Percentiles rank a stretch among this genome's conserved stretches.
phyloP scores from a whole-genome alignment of 23 red algal genomes.

The Gracilaria gracilis region DNA sequence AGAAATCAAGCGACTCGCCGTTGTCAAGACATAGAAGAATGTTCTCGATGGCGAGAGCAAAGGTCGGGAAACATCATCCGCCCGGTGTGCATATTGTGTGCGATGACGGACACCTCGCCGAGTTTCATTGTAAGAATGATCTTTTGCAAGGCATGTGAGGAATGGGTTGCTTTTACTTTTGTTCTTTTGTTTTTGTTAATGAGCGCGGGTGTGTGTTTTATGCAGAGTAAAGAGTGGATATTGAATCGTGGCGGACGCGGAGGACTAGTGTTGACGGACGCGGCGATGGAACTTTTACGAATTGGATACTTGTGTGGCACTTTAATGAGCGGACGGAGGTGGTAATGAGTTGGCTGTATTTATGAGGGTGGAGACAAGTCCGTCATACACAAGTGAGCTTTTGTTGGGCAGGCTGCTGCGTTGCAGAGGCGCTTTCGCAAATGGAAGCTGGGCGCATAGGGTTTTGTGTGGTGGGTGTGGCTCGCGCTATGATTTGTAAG shows the following conservation, averaged over 20 bases:
- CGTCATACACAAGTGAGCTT: too few relatives aligned
- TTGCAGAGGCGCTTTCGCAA: too few relatives aligned
- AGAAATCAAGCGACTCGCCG: slow-evolving; percentile 28
- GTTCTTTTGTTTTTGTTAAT: slow-evolving; percentile 49
- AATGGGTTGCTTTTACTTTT: slow-evolving; percentile 43
- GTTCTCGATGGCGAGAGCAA: slow-evolving; percentile 55
- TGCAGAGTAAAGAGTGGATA: slow-evolving; percentile 8
- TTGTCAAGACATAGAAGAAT: slow-evolving; percentile 15
- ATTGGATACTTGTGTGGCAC: not conserved
- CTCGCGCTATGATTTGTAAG: too few relatives aligned
- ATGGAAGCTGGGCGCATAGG: too few relatives aligned
- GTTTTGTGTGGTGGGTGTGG: too few relatives aligned
- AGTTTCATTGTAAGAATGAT: slow-evolving; percentile 71
- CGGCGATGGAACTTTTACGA: not conserved
- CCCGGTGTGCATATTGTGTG: slow-evolving; percentile 46
- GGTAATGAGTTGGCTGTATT: too few relatives aligned
- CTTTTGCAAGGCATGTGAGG: slow-evolving; percentile 43
- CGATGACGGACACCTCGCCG: slow-evolving; percentile 60
- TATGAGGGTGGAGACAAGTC: too few relatives aligned
- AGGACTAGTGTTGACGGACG: not conserved
- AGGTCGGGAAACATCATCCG: slow-evolving; percentile 34
- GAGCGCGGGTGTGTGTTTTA: slow-evolving; percentile 6
- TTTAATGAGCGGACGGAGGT: not conserved
- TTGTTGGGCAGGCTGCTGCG: too few relatives aligned
- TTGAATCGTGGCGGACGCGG: slow-evolving; percentile 6